Evolutionary conservation across 2,329 filamentous ascomycete genomes (phyloP).

Genomic region (Xylaria sp.): DNA sequence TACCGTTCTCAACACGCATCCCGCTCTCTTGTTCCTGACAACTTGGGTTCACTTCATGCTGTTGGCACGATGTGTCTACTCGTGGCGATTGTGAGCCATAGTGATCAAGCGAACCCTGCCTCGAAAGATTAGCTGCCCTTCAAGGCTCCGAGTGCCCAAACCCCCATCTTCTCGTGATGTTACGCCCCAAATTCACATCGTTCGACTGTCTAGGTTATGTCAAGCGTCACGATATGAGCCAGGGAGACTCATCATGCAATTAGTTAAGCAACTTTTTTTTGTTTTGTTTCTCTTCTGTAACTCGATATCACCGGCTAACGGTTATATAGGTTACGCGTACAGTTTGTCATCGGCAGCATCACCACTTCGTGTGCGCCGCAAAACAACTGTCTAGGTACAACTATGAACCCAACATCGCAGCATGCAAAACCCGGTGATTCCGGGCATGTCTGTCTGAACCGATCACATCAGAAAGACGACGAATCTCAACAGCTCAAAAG

Average conservation of each 20-base stretch:
- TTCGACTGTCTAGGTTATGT: neutral
- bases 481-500: neutral
- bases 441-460: constrained; percentile 1
- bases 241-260: neutral
- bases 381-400: constrained; percentile 4
- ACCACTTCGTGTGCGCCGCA: constrained; percentile 10
- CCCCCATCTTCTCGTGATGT: neutral
- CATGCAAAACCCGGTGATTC: neutral
- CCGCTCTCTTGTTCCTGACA: neutral
- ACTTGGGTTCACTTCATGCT: neutral
- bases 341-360: neutral
- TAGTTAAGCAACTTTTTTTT: neutral
- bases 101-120: too few species aligned
- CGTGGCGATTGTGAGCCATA: neutral
- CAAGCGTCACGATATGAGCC: neutral
- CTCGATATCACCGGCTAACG: constrained; percentile 4
- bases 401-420: neutral
- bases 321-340: constrained; percentile 11
- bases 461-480: constrained; percentile 3
- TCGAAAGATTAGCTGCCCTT: neutral
- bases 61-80: neutral
- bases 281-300: neutral
- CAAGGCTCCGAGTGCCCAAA: neutral
- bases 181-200: neutral
- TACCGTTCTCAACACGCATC: neutral